Percentiles rank a stretch among this genome's conserved stretches.
phyloP scores from a whole-genome alignment of 371 early-diverging fungal genomes.

The Phascolomyces articulosus region DNA sequence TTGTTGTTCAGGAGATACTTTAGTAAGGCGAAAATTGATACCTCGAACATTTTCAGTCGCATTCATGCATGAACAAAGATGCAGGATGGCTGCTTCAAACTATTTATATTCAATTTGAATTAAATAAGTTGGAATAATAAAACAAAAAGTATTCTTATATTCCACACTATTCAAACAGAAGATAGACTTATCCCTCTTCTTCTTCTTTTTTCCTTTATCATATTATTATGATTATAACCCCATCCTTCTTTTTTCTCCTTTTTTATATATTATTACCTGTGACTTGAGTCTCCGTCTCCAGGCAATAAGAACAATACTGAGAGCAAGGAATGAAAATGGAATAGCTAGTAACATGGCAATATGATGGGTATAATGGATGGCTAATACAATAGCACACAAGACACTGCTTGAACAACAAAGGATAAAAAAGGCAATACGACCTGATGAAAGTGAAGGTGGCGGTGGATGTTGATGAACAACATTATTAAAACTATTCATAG shows the following conservation, averaged over 20 bases:
- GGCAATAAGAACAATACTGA: slow-evolving; percentile 22
- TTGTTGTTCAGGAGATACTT: slow-evolving; percentile 25
- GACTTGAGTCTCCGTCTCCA: slow-evolving; percentile 31
- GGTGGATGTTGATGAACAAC: slow-evolving; percentile 34
- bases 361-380: slow-evolving; percentile 36
- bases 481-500: slow-evolving; percentile 44
- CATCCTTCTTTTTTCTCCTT: neutral
- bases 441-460: slow-evolving; percentile 24
- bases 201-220: too few relatives aligned
- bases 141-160: too few relatives aligned
- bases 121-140: too few relatives aligned
- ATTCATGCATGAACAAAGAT: slow-evolving; percentile 47
- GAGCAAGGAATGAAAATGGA: slow-evolving; percentile 27
- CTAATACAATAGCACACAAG: slow-evolving; percentile 21
- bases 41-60: slow-evolving; percentile 55
- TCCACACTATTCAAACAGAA: slow-evolving; percentile 6
- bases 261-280: slow-evolving; percentile 19
- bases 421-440: slow-evolving; percentile 15
- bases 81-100: slow-evolving; percentile 39
- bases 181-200: too few relatives aligned
- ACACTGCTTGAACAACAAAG: slow-evolving; percentile 15
- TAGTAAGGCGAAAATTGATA: slow-evolving; percentile 40
- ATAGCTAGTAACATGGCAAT: slow-evolving; percentile 23
- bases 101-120: slow-evolving; percentile 6
- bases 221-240: too few relatives aligned